Percentiles rank a stretch among this genome's conserved stretches.
phyloP scores from a whole-genome alignment of 805 yeast species.

The Saccharomyces paradoxus region DNA sequence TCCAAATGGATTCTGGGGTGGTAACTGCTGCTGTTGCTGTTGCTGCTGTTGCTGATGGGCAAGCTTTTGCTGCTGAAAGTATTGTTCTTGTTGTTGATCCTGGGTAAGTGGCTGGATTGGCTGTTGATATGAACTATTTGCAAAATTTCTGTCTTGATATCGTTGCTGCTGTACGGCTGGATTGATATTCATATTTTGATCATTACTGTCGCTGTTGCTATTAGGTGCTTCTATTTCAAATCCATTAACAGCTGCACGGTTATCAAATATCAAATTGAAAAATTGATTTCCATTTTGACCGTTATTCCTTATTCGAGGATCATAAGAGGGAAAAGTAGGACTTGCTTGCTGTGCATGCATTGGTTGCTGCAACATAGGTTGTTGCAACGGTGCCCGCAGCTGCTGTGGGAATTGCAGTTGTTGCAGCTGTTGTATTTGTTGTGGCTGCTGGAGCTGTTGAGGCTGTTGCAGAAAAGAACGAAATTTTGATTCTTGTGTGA shows the following conservation, averaged over 20 bases:
- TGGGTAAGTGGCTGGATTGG: not conserved
- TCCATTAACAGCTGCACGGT: not conserved
- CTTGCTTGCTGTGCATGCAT: not conserved
- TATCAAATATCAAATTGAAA: constrained; percentile 16
- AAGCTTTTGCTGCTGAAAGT: constrained; percentile 1
- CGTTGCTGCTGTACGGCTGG: not conserved
- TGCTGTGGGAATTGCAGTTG: not conserved
- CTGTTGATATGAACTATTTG: not conserved
- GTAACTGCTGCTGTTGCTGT: constrained; percentile 1
- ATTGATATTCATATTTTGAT: not conserved
- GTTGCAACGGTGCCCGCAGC: not conserved
- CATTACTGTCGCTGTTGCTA: not conserved
- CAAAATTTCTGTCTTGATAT: not conserved
- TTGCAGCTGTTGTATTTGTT: not conserved
- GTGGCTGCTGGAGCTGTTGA: not conserved
- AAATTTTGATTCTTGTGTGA: not conserved
- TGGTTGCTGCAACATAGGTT: not conserved
- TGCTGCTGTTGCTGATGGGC: constrained; percentile 1
- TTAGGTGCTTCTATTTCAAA: not conserved
- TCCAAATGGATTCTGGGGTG: not conserved
- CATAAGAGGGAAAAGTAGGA: not conserved
- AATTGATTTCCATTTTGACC: constrained; percentile 9
- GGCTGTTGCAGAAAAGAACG: not conserved
- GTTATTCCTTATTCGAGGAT: not conserved
- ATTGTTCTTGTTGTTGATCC: not conserved